phyloP scores from a whole-genome alignment of 2,329 filamentous ascomycete species.

The Geosmithia putterillii region DNA sequence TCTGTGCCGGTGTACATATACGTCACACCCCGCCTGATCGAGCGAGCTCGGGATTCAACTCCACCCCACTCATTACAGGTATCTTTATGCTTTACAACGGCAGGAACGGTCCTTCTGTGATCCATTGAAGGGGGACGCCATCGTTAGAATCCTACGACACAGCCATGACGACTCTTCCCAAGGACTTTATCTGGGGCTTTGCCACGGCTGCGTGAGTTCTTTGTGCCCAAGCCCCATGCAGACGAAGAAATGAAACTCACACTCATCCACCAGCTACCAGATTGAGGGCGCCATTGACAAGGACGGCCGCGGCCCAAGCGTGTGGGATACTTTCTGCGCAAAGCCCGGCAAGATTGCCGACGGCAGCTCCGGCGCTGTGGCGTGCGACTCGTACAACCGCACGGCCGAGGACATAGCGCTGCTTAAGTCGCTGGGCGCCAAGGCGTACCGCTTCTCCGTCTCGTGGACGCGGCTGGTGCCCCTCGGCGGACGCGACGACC shows the following conservation, averaged over 20 bases:
- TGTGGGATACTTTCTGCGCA: conserved; percentile 84
- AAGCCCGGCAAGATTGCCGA: conserved; percentile 75
- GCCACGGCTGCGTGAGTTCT: conserved; percentile 58
- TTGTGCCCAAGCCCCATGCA: not conserved
- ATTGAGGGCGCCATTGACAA: conserved; percentile 66
- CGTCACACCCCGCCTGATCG: no score
- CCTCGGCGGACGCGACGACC: conserved; percentile 70
- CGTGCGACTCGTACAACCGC: conserved; percentile 80
- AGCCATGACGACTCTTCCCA: conserved; percentile 43
- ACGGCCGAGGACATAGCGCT: conserved; percentile 66
- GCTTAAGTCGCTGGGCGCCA: conserved; percentile 60
- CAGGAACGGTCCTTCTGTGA: no score
- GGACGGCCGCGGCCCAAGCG: conserved; percentile 70
- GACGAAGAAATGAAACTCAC: not conserved
- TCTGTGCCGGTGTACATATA: no score
- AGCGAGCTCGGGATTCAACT: no score
- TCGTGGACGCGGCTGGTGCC: conserved; percentile 80
- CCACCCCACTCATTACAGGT: no score
- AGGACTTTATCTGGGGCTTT: conserved; percentile 69
- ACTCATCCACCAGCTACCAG: conserved; percentile 54
- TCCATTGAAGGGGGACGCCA: no score
- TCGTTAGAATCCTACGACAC: no score
- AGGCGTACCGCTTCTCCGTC: conserved; percentile 73
- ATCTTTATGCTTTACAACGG: no score
- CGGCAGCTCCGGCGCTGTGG: conserved; percentile 59